Conservation (phyloP, 2,329 filamentous ascomycete species). For the Nothomitra cinnamomea region DNA sequence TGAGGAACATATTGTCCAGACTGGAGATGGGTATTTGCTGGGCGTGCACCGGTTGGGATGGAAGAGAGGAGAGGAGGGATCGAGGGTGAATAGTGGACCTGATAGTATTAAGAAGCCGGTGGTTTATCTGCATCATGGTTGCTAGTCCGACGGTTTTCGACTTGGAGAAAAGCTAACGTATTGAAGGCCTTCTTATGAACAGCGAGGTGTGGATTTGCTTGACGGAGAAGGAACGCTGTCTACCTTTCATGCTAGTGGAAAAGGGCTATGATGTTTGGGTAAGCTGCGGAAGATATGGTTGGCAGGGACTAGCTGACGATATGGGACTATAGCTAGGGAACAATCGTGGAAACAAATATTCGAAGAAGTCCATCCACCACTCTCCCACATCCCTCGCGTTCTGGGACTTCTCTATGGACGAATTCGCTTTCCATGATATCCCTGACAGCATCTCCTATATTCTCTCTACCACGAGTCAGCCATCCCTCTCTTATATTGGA, state of each 20-base stretch:
- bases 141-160: not conserved
- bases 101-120: slow-evolving; percentile 62
- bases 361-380: slow-evolving; percentile 71
- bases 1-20: slow-evolving; percentile 93
- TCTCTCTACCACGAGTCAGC: slow-evolving; percentile 62
- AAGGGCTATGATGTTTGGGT: slow-evolving; percentile 92
- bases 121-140: slow-evolving; percentile 82
- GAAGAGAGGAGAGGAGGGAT: slow-evolving; percentile 64
- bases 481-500: slow-evolving; percentile 83
- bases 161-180: not conserved
- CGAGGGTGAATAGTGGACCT: slow-evolving; percentile 53
- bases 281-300: slow-evolving; percentile 18
- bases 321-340: slow-evolving; percentile 54
- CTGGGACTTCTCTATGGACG: slow-evolving; percentile 97
- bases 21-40: slow-evolving; percentile 80
- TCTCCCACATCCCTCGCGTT: slow-evolving; percentile 63
- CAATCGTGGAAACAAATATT: slow-evolving; percentile 97
- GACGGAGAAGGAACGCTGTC: slow-evolving; percentile 67
- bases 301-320: not conserved
- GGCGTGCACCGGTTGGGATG: slow-evolving; percentile 78
- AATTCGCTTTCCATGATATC: slow-evolving; percentile 96
- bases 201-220: slow-evolving; percentile 95
- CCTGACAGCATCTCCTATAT: slow-evolving; percentile 90
- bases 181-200: slow-evolving; percentile 64
- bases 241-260: slow-evolving; percentile 81